Evolutionary conservation across 345 rosid genomes (phyloP).

Genomic region (Arabis alpina): DNA sequence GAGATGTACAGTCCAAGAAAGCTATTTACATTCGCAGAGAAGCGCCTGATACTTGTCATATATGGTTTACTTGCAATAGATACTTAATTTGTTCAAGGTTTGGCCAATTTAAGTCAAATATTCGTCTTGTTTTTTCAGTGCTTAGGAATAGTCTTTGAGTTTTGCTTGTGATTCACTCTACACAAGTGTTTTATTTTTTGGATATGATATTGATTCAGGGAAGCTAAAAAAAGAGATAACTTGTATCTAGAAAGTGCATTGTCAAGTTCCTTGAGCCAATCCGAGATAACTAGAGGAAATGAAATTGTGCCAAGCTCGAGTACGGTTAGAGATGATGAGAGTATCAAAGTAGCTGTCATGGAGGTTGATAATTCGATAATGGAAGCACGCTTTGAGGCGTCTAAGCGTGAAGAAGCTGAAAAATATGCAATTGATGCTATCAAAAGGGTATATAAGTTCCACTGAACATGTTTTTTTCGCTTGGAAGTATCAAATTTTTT

Average conservation of each 20-base stretch:
- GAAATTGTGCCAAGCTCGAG: slow-evolving; percentile 17
- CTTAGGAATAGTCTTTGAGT: slow-evolving; percentile 11
- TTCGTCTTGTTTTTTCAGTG: background rate
- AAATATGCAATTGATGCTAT: slow-evolving; percentile 58
- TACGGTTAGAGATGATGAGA: slow-evolving; percentile 34
- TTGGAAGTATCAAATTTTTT: background rate
- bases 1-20: slow-evolving; percentile 68
- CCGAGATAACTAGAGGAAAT: background rate
- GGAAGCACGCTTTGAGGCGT: slow-evolving; percentile 60
- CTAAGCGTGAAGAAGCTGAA: slow-evolving; percentile 67
- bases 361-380: slow-evolving; percentile 57
- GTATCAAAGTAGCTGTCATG: slow-evolving; percentile 50
- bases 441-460: slow-evolving; percentile 55
- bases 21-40: slow-evolving; percentile 52
- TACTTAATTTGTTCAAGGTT: slow-evolving; percentile 59
- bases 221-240: slow-evolving; percentile 27
- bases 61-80: slow-evolving; percentile 75
- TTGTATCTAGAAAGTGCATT: slow-evolving; percentile 6
- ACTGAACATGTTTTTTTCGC: background rate
- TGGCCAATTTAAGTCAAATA: background rate
- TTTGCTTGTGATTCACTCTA: slow-evolving; percentile 26
- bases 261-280: slow-evolving; percentile 19
- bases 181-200: background rate
- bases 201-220: slow-evolving; percentile 27
- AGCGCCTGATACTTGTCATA: slow-evolving; percentile 72